Evolutionary conservation across 2,329 filamentous ascomycete genomes (phyloP), one percentile per base, ranked within the genome.

Genomic region (Arthrobotrys pseudoclavata): DNA sequence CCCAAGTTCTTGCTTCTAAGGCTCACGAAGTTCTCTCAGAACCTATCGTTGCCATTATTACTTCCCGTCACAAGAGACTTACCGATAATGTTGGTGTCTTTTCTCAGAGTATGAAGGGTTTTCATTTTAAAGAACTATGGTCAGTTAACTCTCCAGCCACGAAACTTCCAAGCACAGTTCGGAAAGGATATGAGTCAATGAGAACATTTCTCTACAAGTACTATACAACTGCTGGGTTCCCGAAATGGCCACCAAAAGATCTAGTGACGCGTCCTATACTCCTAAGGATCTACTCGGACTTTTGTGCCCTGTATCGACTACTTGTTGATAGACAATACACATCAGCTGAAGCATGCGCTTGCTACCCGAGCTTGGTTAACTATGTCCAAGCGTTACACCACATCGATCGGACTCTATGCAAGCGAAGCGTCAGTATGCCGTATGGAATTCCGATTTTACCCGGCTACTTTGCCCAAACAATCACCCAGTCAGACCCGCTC

Each of bases 161-260:
- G n/a, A 71, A 71, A 48, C 61, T 77, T 15, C 40, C 67, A 7
- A 24, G 31, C 9, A 15, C 45, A 4, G 24, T 71, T 37, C 50
- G 67, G 22, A 53, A 68, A 37, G 67, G 42, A 20, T 77, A 62
- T 37, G 61, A 77, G 22, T 31, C 45, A 1, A 77, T 77, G 74
- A 61, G 74, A 6, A 55, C 40, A 9, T 77, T 77, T 26, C 53
- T 77, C 1, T 62, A 61, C 45, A 71, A 68, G n/a, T 77, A 77
- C 34, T 68, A 71, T n/a, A 66, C 74, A 5, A 67, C 13, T 22
- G n/a, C 45, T 2, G 13, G 18, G 2, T 67, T 42, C 22, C 13
- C 37, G 1, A 70, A 64, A 48, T 77, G 74, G 74, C 74, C 74
- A 15, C 74, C 74, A 3, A 53, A 68, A n/a, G 62, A 71, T 4